Base-by-base conservation (phyloP, 2,329 filamentous ascomycete species). In the Emericellopsis atlantica region DNA sequence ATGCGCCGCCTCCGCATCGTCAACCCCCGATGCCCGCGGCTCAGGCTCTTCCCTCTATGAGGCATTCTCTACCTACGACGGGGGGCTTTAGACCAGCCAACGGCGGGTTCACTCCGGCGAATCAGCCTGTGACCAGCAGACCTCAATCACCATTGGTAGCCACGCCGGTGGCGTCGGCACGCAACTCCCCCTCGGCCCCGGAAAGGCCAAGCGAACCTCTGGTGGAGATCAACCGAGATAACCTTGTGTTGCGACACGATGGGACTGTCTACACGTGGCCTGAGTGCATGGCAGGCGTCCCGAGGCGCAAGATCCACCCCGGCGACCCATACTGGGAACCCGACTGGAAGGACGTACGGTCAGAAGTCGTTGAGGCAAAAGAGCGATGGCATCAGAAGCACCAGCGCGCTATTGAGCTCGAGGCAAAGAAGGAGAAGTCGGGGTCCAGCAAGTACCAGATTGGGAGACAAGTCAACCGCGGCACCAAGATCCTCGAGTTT, bases 261-360 rank as follows among this genome's bases (percentile, higher is more conserved):
- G 71, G 72, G 37, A 54, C 48, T 7, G 54, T 69, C 5, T 72
- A 71, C 37, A 67, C 65, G 0, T 66, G 67, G 36, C 74, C 74
- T 0, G 60, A 66, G 18, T 66, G 72, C 47, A 69, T 74, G 48
- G 59, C 60, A 24, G 72, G 70, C 2, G 70, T 75, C 1, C 73
- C 73, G 1, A 46, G 76, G 3, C 64, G 58, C 32, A 72, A 71
- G 50, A 74, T 77, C 38, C 54, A 63, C 33, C 56, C 62, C 14
- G 54, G 49, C 7, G 66, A 77, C 33, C 66, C 69, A 0, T 76
- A 76, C 51, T 78, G 73, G 73, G 71, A 76, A 12, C 52, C 62
- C 0, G 61, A 64, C 4, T 78, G 74, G 74, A 61, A 62, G 10
- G 54, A 65, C 4, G 54, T 74, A 5, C 62, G 63, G 41, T 51